A percentile compares a stretch with the other conserved stretches of the same genome.
phyloP scores from a whole-genome alignment of 1,284 basidiomycete genomes.

The Malassezia pachydermatis region DNA sequence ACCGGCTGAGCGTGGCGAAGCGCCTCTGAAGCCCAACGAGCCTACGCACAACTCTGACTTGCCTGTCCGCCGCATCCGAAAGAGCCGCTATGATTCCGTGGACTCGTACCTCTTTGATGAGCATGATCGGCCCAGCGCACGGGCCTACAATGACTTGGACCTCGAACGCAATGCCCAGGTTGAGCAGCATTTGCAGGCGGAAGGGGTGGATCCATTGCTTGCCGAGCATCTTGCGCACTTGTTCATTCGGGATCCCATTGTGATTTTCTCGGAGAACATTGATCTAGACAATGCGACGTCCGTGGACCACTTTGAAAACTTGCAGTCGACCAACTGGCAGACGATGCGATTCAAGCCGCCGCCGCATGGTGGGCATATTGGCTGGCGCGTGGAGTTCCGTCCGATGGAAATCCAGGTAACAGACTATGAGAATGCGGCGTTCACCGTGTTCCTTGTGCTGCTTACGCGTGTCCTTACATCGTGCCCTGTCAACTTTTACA shows the following conservation, averaged over 20 bases:
- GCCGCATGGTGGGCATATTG: slow-evolving; percentile 69
- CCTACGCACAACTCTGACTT: slow-evolving; percentile 8
- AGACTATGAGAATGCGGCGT: slow-evolving; percentile 97
- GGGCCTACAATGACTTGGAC: slow-evolving; percentile 82
- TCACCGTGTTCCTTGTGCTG: slow-evolving; percentile 84
- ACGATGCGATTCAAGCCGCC: slow-evolving; percentile 98
- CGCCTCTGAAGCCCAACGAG: slow-evolving; percentile 10
- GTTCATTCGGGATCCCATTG: slow-evolving; percentile 94
- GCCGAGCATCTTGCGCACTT: slow-evolving; percentile 87
- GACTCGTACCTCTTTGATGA: slow-evolving; percentile 77
- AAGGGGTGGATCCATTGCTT: slow-evolving; percentile 71
- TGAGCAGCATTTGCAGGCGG: slow-evolving; percentile 23
- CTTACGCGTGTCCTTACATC: slow-evolving; percentile 83
- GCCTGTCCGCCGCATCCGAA: slow-evolving; percentile 60
- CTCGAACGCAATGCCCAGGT: slow-evolving; percentile 66
- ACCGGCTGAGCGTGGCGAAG: slow-evolving; percentile 78
- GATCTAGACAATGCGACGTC: slow-evolving; percentile 77
- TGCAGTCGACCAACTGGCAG: slow-evolving; percentile 99
- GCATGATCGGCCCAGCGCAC: too few species aligned
- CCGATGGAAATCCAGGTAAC: slow-evolving; percentile 99
- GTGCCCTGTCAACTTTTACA: slow-evolving; percentile 86
- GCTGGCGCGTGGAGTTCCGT: slow-evolving; percentile 96
- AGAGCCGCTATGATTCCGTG: slow-evolving; percentile 93
- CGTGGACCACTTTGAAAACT: slow-evolving; percentile 97
- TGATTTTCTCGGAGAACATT: slow-evolving; percentile 86